Base-by-base conservation (phyloP, 2,329 filamentous ascomycete species). In the Colletotrichum tropicale region DNA sequence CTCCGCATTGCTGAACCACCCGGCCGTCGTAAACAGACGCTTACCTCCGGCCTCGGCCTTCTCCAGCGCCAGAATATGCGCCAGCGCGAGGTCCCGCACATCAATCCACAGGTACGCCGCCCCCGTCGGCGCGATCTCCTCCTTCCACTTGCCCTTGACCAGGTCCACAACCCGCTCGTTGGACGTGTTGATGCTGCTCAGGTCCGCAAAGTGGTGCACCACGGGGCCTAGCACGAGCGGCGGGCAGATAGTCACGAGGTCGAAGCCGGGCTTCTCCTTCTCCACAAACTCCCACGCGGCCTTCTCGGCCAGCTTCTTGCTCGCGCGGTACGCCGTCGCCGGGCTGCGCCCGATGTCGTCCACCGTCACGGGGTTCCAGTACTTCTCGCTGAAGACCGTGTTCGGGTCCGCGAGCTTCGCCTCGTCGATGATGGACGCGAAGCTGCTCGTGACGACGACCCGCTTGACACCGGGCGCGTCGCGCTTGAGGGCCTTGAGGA, bases 401-500 rank as follows among this genome's bases (percentile, higher is more conserved):
- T 66, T 76, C 0, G 87, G 82, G 80, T 90, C 84, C 4, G 68
- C 66, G 12, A 87, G 74, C 61, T 82, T 81, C 18, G 80, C 77
- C 52, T 84, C 83, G 76, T 87, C 81, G 18, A 91, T 61, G 78
- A 91, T 87, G 76, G 89, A 85, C 24, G 89, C 89, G 81, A 91
- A 91, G 38, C 89, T 91, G 48, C 88, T 89, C 18, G 89, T 91
- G 62, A 93, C 82, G 71, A 94, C 92, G 16, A 98, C 93, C 75
- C 93, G 90, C 85, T 93, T 95, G 68, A 98, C 94, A 8, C 78
- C 78, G 0, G 89, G 89, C 1, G 89, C 81, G 82, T 90, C 78
- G 76, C 87, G 86, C 80, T 93, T 92, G 77, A 96, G 88, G 21
- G 94, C 92, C 78, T 93, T 90, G 43, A 95, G 92, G 71, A 97